Conservation (phyloP, 352 stramenopile species). For the Globisporangium alternatum region DNA sequence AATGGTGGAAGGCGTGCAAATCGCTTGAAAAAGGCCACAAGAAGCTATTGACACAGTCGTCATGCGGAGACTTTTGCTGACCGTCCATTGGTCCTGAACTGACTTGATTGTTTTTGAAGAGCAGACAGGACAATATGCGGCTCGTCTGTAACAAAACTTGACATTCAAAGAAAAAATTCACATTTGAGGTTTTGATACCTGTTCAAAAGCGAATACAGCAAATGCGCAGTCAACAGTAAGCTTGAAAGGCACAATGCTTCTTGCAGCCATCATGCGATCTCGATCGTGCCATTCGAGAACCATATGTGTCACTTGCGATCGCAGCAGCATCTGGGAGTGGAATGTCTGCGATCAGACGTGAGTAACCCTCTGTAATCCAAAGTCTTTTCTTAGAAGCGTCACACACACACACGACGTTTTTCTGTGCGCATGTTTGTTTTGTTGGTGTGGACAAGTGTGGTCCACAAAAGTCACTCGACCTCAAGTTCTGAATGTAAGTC, state of each 20-base stretch:
- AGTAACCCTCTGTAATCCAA: conserved; percentile 1
- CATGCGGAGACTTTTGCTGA: background rate
- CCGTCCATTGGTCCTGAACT: background rate
- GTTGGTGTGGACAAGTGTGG: background rate
- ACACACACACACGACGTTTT: background rate
- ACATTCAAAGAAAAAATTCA: no score
- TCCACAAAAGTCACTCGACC: no score
- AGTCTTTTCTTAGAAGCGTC: background rate
- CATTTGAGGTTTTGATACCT: no score
- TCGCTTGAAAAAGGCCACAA: no score
- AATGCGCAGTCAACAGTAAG: no score
- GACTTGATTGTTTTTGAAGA: conserved; percentile 1
- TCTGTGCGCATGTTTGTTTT: background rate
- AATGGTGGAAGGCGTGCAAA: no score
- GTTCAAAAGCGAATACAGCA: no score
- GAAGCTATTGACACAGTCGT: background rate
- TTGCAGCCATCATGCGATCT: no score
- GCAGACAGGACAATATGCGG: background rate
- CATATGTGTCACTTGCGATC: background rate
- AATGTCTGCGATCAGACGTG: background rate
- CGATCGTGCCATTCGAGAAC: no score
- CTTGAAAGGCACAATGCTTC: no score
- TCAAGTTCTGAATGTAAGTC: no score
- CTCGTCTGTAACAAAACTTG: no score
- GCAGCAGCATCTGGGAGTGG: background rate